These are phyloP conservation scores for Allantophomopsis cytisporea DNA, from an alignment of 2,329 filamentous ascomycete genomes.

Conservation along the genomic window DNA sequence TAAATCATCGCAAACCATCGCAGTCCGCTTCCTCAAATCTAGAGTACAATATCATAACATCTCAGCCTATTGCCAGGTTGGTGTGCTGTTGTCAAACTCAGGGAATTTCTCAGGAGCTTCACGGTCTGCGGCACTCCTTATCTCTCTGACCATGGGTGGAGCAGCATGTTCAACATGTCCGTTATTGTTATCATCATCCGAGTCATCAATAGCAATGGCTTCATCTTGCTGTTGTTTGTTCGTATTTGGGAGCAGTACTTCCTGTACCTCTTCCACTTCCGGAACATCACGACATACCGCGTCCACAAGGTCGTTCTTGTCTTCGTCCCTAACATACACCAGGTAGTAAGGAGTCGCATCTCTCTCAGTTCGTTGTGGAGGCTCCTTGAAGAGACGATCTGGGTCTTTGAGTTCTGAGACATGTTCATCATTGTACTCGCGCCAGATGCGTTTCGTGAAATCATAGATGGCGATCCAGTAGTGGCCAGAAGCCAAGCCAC, in stretches of 20 bases:
- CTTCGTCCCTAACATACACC: slow-evolving; percentile 63
- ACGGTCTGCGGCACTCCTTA: too few relatives aligned
- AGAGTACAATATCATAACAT: too few relatives aligned
- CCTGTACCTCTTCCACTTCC: slow-evolving; percentile 2
- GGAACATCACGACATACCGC: slow-evolving; percentile 33
- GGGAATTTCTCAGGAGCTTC: too few relatives aligned
- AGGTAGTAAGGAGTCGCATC: slow-evolving; percentile 72
- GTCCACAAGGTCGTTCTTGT: slow-evolving; percentile 43
- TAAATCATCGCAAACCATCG: too few relatives aligned
- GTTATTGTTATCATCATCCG: not conserved
- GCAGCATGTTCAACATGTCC: not conserved
- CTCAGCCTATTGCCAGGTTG: too few relatives aligned
- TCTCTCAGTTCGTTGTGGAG: slow-evolving; percentile 7
- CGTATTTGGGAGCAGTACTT: not conserved
- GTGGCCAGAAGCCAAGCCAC: slow-evolving; percentile 61
- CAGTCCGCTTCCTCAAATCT: too few relatives aligned
- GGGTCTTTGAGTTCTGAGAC: slow-evolving; percentile 43
- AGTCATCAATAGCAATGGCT: not conserved
- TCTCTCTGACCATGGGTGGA: not conserved
- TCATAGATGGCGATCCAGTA: slow-evolving; percentile 95
- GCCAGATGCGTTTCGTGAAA: slow-evolving; percentile 70
- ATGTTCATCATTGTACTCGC: slow-evolving; percentile 82
- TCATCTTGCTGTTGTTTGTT: not conserved
- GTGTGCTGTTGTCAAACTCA: too few relatives aligned
- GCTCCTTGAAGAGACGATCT: slow-evolving; percentile 33